A percentile compares a stretch with the other conserved stretches of the same genome.
Conservation (phyloP, 768 basidiomycete species). For the Sarcodon sp. region DNA sequence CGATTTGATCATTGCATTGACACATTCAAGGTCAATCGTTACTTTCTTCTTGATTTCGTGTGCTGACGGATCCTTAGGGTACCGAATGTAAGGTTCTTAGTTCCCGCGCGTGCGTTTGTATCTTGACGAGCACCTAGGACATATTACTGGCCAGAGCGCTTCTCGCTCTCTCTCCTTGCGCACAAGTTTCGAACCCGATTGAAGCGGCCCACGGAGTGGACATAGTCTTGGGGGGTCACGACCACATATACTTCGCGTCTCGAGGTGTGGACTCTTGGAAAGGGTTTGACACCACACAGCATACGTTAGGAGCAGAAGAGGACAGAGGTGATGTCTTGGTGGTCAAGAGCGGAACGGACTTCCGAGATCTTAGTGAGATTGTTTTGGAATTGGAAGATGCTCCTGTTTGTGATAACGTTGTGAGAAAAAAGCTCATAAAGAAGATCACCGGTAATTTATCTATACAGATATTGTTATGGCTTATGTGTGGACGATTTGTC, state of each 20-base stretch:
- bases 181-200: constrained; percentile 29
- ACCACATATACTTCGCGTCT: constrained; percentile 70
- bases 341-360: constrained; percentile 85
- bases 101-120: neutral
- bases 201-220: constrained; percentile 63
- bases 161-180: constrained; percentile 41
- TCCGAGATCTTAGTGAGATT: constrained; percentile 75
- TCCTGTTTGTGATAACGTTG: constrained; percentile 35
- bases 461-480: neutral
- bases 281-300: constrained; percentile 36
- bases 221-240: constrained; percentile 79
- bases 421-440: constrained; percentile 53
- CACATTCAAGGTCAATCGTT: constrained; percentile 52
- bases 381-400: constrained; percentile 46
- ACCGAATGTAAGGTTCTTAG: constrained; percentile 14
- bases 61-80: constrained; percentile 9
- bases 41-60: constrained; percentile 6
- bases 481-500: neutral
- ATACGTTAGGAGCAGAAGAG: constrained; percentile 54
- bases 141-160: constrained; percentile 57
- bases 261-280: constrained; percentile 59
- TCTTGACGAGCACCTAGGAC: constrained; percentile 31
- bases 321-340: constrained; percentile 61
- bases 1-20: constrained; percentile 77
- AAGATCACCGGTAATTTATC: constrained; percentile 38